phyloP scores from a whole-genome alignment of 2,329 filamentous ascomycete genomes.

The Grosmannia huntii region DNA sequence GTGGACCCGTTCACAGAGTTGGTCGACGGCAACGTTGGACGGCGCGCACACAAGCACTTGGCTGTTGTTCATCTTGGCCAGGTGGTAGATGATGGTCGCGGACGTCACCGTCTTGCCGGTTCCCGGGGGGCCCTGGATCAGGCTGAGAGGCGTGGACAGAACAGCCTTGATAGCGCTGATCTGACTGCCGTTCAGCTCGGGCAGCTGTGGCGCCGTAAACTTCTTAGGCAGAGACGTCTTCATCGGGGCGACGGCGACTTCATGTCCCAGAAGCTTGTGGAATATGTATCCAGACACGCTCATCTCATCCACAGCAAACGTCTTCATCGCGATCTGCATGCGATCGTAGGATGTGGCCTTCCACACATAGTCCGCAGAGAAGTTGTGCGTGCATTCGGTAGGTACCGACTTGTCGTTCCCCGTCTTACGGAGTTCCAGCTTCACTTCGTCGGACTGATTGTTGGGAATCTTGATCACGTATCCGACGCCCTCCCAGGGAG shows the following conservation, averaged over 20 bases:
- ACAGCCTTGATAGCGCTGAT: constrained; percentile 95
- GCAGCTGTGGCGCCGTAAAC: constrained; percentile 87
- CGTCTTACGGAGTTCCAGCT: constrained; percentile 83
- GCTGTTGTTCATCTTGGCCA: constrained; percentile 87
- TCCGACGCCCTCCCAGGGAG: constrained; percentile 92
- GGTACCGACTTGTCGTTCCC: constrained; percentile 94
- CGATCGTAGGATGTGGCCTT: constrained; percentile 98
- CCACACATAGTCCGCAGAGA: constrained; percentile 98
- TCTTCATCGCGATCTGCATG: constrained; percentile 99
- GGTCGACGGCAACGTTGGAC: constrained; percentile 96
- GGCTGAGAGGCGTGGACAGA: constrained; percentile 79
- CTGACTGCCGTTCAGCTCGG: constrained; percentile 90
- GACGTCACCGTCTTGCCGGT: constrained; percentile 98
- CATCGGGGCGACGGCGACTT: constrained; percentile 88
- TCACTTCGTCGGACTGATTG: constrained; percentile 96
- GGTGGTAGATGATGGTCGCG: constrained; percentile 94
- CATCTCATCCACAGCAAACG: constrained; percentile 94
- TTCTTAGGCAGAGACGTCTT: constrained; percentile 94
- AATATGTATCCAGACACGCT: constrained; percentile 98
- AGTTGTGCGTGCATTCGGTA: constrained; percentile 93
- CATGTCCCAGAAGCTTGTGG: constrained; percentile 88
- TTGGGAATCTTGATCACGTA: constrained; percentile 99
- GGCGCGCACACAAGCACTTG: constrained; percentile 94
- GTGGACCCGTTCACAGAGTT: constrained; percentile 94
- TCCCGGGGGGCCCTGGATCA: constrained; percentile 93